A percentile compares a stretch with the other conserved stretches of the same genome.
phyloP scores from a whole-genome alignment of 805 yeast species.

The Kodamaea kaohsiungensis region DNA sequence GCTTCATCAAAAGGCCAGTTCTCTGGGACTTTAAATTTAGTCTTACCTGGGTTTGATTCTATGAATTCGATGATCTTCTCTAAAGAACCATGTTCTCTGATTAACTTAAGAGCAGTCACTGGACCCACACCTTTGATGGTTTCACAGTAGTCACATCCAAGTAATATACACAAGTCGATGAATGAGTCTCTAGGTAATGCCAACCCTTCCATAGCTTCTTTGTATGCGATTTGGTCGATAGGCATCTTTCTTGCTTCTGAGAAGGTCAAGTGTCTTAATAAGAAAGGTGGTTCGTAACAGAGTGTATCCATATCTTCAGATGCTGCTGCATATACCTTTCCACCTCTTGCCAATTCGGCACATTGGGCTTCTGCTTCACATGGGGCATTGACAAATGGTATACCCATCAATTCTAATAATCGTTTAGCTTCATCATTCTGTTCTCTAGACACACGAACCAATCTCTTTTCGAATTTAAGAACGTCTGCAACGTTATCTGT shows the following conservation, averaged over 20 bases:
- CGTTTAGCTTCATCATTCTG: slow-evolving; percentile 94
- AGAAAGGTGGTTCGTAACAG: slow-evolving; percentile 82
- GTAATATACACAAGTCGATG: slow-evolving; percentile 85
- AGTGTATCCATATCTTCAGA: slow-evolving; percentile 99
- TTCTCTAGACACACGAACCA: slow-evolving; percentile 83
- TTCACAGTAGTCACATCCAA: slow-evolving; percentile 98
- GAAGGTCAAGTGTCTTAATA: slow-evolving; percentile 88
- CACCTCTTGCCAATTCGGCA: slow-evolving; percentile 85
- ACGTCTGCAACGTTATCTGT: slow-evolving; percentile 78
- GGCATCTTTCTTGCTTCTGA: slow-evolving; percentile 94
- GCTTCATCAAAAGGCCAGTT: slow-evolving; percentile 94
- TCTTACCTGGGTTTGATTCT: slow-evolving; percentile 50
- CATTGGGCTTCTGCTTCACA: slow-evolving; percentile 99
- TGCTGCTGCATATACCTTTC: slow-evolving; percentile 95
- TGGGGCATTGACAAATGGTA: slow-evolving; percentile 91
- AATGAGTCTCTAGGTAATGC: slow-evolving; percentile 74
- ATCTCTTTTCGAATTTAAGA: slow-evolving; percentile 76
- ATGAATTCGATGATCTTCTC: slow-evolving; percentile 75
- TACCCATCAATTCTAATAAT: slow-evolving; percentile 85
- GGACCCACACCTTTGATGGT: slow-evolving; percentile 96
- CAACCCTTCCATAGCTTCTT: slow-evolving; percentile 70
- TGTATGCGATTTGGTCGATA: slow-evolving; percentile 75
- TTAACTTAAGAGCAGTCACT: slow-evolving; percentile 85
- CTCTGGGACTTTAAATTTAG: slow-evolving; percentile 85
- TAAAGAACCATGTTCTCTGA: slow-evolving; percentile 78